phyloP scores from a whole-genome alignment of 1,284 basidiomycete species.

The Trichosporon asahii region DNA sequence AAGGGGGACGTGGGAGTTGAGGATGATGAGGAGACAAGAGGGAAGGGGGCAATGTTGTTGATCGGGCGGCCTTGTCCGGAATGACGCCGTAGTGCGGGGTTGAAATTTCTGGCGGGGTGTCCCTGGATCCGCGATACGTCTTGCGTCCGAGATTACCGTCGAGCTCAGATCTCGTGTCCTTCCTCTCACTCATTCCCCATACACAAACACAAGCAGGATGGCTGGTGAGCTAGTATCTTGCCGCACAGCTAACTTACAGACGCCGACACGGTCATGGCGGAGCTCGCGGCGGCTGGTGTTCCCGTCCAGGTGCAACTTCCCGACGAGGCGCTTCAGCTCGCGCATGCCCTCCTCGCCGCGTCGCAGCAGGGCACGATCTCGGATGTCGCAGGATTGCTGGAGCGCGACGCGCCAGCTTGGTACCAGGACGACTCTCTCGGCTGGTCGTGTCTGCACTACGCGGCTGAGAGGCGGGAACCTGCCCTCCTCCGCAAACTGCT shows the following conservation, averaged over 20 bases:
- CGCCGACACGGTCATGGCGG: background rate
- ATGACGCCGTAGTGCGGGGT: background rate
- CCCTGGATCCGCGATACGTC: background rate
- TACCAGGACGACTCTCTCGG: slow-evolving; percentile 80
- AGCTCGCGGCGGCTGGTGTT: background rate
- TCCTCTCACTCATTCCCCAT: background rate
- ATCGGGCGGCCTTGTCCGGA: background rate
- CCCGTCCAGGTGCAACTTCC: slow-evolving; percentile 11
- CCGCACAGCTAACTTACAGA: background rate
- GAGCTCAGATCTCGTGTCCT: background rate
- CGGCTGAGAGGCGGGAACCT: slow-evolving; percentile 68
- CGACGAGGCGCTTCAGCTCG: slow-evolving; percentile 24
- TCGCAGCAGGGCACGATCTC: slow-evolving; percentile 53
- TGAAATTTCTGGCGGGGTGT: background rate
- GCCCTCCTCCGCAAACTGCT: slow-evolving; percentile 66
- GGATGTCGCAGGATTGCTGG: slow-evolving; percentile 60
- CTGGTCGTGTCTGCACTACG: slow-evolving; percentile 82
- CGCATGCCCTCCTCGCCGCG: slow-evolving; percentile 33
- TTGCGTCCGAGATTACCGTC: background rate
- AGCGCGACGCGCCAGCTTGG: slow-evolving; percentile 82
- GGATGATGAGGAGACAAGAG: background rate
- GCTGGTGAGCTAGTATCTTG: background rate
- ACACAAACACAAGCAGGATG: background rate
- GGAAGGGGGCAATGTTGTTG: background rate
- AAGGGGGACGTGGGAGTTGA: background rate